A percentile compares a stretch with the other conserved stretches of the same genome.
These are phyloP conservation scores for Colletotrichum liriopes DNA, from an alignment of 2,329 filamentous ascomycete genomes.

Conservation along the genomic window DNA sequence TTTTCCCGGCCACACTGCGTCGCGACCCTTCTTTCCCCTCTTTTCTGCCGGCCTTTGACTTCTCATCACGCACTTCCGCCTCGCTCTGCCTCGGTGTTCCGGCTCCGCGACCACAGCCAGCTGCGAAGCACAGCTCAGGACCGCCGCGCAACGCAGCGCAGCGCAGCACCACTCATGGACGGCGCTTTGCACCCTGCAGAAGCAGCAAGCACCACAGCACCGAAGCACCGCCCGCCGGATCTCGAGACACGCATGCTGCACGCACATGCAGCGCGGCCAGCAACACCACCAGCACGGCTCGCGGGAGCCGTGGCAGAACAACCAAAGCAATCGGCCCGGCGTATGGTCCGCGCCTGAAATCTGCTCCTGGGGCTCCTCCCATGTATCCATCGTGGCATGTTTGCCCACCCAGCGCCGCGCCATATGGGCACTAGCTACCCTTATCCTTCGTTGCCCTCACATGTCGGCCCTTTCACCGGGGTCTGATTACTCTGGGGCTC, in stretches of 20 bases:
- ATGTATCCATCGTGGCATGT: slow-evolving; percentile 36
- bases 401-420: slow-evolving; percentile 32
- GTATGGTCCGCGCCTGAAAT: slow-evolving; percentile 1
- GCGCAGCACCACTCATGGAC: background rate
- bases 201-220: background rate
- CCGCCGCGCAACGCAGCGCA: background rate
- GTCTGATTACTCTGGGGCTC: slow-evolving; percentile 32
- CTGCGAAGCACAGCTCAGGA: background rate
- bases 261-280: background rate
- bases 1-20: background rate
- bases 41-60: background rate
- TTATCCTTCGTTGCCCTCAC: slow-evolving; percentile 17
- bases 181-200: background rate
- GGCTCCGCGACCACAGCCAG: slow-evolving; percentile 11
- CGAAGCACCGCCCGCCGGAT: slow-evolving; percentile 28
- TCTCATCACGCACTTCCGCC: background rate
- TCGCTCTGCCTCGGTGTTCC: slow-evolving; percentile 33
- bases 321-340: slow-evolving; percentile 22
- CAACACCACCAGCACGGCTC: slow-evolving; percentile 1
- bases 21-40: slow-evolving; percentile 17
- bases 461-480: slow-evolving; percentile 15
- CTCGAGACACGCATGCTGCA: slow-evolving; percentile 19
- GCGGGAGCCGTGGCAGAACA: background rate
- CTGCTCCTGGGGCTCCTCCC: background rate
- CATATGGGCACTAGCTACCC: slow-evolving; percentile 20